Conservation (phyloP, 345 rosid species). For the Bruguiera sexangula region DNA sequence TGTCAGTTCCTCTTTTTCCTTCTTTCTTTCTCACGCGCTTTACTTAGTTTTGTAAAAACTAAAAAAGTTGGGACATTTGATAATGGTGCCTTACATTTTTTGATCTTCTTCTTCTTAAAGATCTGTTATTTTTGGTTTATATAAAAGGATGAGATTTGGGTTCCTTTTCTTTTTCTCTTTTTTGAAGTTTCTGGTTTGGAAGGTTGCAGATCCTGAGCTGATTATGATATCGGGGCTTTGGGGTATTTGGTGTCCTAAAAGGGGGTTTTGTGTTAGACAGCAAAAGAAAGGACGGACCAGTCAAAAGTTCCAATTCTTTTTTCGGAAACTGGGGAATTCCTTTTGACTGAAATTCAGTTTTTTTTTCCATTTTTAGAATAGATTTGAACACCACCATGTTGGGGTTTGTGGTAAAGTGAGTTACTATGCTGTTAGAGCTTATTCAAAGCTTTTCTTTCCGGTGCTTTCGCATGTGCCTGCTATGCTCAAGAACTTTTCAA, state of each 20-base stretch:
- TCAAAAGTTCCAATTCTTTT: constrained; percentile 1
- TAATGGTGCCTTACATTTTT: not conserved
- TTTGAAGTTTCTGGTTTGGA: not conserved
- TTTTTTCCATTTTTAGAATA: too few relatives aligned
- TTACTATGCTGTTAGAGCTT: not conserved
- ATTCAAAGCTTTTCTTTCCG: not conserved
- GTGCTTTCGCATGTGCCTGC: not conserved
- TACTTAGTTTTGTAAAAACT: not conserved
- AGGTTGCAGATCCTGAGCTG: too few relatives aligned
- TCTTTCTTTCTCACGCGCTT: not conserved
- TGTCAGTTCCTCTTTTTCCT: constrained; percentile 27
- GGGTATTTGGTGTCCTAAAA: not conserved
- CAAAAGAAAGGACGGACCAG: not conserved
- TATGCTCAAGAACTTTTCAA: not conserved
- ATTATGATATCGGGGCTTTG: not conserved
- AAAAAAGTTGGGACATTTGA: not conserved
- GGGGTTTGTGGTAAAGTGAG: not conserved
- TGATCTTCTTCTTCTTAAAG: not conserved
- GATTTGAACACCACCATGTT: not conserved
- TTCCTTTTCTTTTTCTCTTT: not conserved
- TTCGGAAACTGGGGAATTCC: not conserved
- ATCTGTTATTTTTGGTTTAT: not conserved
- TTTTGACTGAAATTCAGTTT: too few relatives aligned
- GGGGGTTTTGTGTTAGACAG: not conserved
- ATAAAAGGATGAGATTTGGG: not conserved